These are phyloP conservation scores for Cyphellophora europaea DNA, from an alignment of 2,329 filamentous ascomycete species.

Conservation along the genomic window DNA sequence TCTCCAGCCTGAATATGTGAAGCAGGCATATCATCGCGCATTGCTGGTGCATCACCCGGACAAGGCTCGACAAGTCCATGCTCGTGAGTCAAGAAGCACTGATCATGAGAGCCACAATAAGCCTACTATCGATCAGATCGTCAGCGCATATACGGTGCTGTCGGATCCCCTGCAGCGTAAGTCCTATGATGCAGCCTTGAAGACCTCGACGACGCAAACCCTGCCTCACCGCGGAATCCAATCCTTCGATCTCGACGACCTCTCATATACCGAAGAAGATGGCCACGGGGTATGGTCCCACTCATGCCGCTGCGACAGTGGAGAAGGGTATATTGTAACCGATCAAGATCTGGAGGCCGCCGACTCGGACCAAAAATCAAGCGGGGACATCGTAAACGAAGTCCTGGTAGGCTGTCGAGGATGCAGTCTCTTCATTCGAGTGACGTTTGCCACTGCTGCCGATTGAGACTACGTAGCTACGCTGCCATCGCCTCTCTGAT, in stretches of 20 bases:
- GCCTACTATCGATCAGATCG: slow-evolving; percentile 46
- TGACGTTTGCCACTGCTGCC: slow-evolving; percentile 50
- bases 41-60: slow-evolving; percentile 52
- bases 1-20: slow-evolving; percentile 32
- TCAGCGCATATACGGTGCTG: slow-evolving; percentile 48
- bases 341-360: slow-evolving; percentile 42
- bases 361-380: slow-evolving; percentile 21
- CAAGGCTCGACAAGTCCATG: slow-evolving; percentile 27
- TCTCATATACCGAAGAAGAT: slow-evolving; percentile 30
- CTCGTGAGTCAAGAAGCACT: too few species aligned
- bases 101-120: not conserved
- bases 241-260: slow-evolving; percentile 48
- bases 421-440: slow-evolving; percentile 55
- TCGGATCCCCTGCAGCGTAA: slow-evolving; percentile 31
- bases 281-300: slow-evolving; percentile 37
- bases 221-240: slow-evolving; percentile 44
- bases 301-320: slow-evolving; percentile 50
- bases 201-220: not conserved
- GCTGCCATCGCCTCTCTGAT: too few species aligned
- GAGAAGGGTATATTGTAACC: slow-evolving; percentile 43
- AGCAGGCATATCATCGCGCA: slow-evolving; percentile 47
- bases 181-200: slow-evolving; percentile 37
- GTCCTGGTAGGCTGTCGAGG: slow-evolving; percentile 51
- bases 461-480: too few species aligned
- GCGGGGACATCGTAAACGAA: slow-evolving; percentile 43